phyloP scores from a whole-genome alignment of 2,329 filamentous ascomycete genomes.

The Amphichorda felina region DNA sequence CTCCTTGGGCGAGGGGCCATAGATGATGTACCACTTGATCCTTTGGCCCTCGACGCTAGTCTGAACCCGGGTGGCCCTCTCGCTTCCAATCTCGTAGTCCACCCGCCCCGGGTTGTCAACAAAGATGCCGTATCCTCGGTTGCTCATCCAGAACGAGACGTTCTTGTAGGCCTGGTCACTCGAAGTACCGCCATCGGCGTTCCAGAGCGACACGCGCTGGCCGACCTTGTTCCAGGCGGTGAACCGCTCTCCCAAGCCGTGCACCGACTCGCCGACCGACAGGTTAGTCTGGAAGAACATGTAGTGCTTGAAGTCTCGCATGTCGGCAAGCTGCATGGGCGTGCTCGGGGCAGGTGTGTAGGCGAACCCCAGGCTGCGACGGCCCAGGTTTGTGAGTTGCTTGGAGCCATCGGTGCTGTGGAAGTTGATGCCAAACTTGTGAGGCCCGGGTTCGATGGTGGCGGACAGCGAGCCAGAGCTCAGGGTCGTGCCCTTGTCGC shows the following conservation, averaged over 20 bases:
- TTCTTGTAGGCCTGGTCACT: conserved; percentile 66
- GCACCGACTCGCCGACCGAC: conserved; percentile 52
- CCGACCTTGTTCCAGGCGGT: conserved; percentile 68
- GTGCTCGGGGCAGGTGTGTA: conserved; percentile 19
- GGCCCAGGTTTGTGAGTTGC: conserved; percentile 23
- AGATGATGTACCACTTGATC: conserved; percentile 63
- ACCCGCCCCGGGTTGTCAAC: conserved; percentile 59
- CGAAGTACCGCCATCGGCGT: conserved; percentile 52
- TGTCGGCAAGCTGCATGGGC: conserved; percentile 20
- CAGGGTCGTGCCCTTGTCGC: conserved; percentile 22
- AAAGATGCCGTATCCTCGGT: conserved; percentile 65
- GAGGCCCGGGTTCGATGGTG: conserved; percentile 20
- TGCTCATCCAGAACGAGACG: conserved; percentile 57
- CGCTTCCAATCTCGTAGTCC: conserved; percentile 62
- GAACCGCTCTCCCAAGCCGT: conserved; percentile 67
- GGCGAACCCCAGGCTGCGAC: conserved; percentile 26
- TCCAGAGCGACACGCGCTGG: conserved; percentile 55
- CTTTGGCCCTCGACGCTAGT: conserved; percentile 57
- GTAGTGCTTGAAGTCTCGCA: conserved; percentile 37
- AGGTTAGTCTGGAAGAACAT: conserved; percentile 45
- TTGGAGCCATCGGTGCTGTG: conserved; percentile 22
- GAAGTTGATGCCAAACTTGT: conserved; percentile 25
- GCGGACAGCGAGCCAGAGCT: conserved; percentile 21
- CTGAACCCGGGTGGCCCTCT: conserved; percentile 60
- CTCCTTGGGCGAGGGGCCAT: conserved; percentile 60